These are phyloP conservation scores for Microbotryum saponariae DNA, from an alignment of 1,284 basidiomycete genomes.

Conservation along the genomic window DNA sequence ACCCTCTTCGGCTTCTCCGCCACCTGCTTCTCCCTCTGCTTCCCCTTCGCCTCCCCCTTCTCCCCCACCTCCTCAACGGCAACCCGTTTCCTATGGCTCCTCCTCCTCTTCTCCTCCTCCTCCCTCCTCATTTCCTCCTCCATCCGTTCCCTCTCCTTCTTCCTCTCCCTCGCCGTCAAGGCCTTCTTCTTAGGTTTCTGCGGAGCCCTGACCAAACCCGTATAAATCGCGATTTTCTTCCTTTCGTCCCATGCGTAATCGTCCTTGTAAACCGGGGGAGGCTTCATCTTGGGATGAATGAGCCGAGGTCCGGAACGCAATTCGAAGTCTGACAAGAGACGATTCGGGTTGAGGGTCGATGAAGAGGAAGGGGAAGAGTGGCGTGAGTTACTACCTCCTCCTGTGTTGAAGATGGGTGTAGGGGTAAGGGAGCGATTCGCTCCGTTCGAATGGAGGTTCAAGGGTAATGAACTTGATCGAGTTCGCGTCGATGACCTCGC, in stretches of 20 bases:
- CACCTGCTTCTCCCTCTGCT: slow-evolving; percentile 2
- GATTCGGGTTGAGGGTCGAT: slow-evolving; percentile 5
- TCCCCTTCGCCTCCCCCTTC: not conserved
- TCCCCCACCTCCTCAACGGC: not conserved
- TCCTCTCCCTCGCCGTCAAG: slow-evolving; percentile 1
- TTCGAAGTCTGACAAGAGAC: slow-evolving; percentile 9
- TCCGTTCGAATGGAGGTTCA: not conserved
- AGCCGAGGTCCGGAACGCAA: slow-evolving; percentile 21
- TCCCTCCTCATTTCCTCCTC: slow-evolving; percentile 1
- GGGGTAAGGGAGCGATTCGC: not conserved
- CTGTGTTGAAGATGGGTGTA: not conserved
- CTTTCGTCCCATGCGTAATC: slow-evolving; percentile 22
- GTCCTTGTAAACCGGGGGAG: slow-evolving; percentile 20
- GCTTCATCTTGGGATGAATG: slow-evolving; percentile 23
- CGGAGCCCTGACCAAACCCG: slow-evolving; percentile 1
- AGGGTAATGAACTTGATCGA: not conserved
- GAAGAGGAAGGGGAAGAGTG: slow-evolving; percentile 1
- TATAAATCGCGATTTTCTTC: slow-evolving; percentile 12
- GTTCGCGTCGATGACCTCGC: too few relatives aligned
- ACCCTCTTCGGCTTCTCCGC: not conserved
- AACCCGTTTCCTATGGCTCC: not conserved
- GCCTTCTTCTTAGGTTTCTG: slow-evolving; percentile 7
- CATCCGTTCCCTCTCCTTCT: not conserved
- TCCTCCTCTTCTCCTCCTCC: not conserved
- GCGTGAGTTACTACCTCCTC: not conserved